These are phyloP conservation scores for Daldinia vernicosa DNA, from an alignment of 495 filamentous ascomycete species.

Conservation along the genomic window DNA sequence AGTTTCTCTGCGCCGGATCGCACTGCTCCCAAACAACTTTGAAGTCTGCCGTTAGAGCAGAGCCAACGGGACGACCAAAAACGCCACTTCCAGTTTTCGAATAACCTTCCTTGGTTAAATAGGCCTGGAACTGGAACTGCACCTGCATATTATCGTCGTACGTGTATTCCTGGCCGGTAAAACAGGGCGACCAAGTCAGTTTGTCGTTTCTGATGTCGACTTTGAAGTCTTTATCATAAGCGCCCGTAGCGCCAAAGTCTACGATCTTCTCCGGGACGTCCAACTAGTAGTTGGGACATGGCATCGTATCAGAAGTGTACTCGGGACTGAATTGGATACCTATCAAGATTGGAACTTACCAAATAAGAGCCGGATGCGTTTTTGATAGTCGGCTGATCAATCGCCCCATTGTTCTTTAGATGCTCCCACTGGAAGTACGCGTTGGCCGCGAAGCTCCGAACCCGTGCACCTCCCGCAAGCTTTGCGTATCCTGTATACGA, in stretches of 20 bases:
- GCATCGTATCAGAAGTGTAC: neutral
- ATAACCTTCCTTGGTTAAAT: slow-evolving; percentile 33
- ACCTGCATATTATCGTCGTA: slow-evolving; percentile 40
- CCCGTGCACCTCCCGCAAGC: slow-evolving; percentile 18
- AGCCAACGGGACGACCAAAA: slow-evolving; percentile 23
- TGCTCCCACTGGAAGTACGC: slow-evolving; percentile 42
- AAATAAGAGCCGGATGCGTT: slow-evolving; percentile 36
- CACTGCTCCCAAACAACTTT: slow-evolving; percentile 34
- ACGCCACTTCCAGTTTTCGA: slow-evolving; percentile 29
- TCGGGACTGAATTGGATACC: neutral
- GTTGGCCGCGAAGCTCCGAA: slow-evolving; percentile 34
- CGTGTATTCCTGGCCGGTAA: slow-evolving; percentile 33
- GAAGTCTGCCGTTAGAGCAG: slow-evolving; percentile 30
- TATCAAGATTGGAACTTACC: neutral
- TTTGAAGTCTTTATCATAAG: slow-evolving; percentile 28
- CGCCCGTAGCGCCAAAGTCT: slow-evolving; percentile 13
- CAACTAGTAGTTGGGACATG: slow-evolving; percentile 6
- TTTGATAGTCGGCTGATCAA: slow-evolving; percentile 22
- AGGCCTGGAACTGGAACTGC: slow-evolving; percentile 38
- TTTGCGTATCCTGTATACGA: slow-evolving; percentile 33
- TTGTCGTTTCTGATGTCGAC: slow-evolving; percentile 29
- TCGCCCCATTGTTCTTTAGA: slow-evolving; percentile 20
- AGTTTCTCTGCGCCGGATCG: slow-evolving; percentile 28
- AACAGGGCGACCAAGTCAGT: slow-evolving; percentile 31
- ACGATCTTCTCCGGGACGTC: slow-evolving; percentile 24